phyloP scores from a whole-genome alignment of 306 rosid genomes.

The Begonia loranthoides region DNA sequence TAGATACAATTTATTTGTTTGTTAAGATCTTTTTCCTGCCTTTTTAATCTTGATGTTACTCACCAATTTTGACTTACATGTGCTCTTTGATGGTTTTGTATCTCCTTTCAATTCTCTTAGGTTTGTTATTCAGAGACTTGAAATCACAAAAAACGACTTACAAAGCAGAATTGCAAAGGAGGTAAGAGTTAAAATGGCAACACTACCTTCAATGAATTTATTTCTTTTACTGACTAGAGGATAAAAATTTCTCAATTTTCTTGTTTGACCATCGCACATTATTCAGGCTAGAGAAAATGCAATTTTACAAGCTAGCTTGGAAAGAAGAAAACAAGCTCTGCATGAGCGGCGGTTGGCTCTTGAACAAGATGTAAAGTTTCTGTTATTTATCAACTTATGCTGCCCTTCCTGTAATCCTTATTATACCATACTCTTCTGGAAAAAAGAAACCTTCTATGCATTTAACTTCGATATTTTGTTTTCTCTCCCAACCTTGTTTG shows the following conservation, averaged over 20 bases:
- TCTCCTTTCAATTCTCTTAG: conserved; percentile 15
- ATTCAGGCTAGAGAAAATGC: conserved; percentile 96
- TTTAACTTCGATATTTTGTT: too few relatives aligned
- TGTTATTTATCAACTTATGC: not conserved
- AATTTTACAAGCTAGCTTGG: conserved; percentile 95
- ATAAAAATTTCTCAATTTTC: not conserved
- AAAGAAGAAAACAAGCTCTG: conserved; percentile 98
- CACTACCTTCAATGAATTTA: conserved; percentile 3
- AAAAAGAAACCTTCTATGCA: conserved; percentile 2
- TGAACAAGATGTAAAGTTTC: conserved; percentile 76
- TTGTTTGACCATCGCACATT: not conserved
- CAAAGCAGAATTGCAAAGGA: conserved; percentile 96
- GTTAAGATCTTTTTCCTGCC: too few relatives aligned
- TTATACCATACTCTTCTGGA: not conserved
- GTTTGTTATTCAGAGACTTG: conserved; percentile 95
- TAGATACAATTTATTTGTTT: too few relatives aligned
- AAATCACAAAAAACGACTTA: conserved; percentile 81
- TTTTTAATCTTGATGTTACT: too few relatives aligned
- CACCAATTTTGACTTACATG: conserved; percentile 1
- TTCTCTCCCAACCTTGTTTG: too few relatives aligned
- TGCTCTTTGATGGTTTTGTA: not conserved
- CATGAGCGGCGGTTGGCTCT: conserved; percentile 98
- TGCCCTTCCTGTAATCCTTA: not conserved
- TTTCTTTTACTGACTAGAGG: not conserved
- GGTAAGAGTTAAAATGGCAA: conserved; percentile 28